Base-by-base conservation (phyloP, 176 grass and related monocot genomes). In the Poa pratensis region DNA sequence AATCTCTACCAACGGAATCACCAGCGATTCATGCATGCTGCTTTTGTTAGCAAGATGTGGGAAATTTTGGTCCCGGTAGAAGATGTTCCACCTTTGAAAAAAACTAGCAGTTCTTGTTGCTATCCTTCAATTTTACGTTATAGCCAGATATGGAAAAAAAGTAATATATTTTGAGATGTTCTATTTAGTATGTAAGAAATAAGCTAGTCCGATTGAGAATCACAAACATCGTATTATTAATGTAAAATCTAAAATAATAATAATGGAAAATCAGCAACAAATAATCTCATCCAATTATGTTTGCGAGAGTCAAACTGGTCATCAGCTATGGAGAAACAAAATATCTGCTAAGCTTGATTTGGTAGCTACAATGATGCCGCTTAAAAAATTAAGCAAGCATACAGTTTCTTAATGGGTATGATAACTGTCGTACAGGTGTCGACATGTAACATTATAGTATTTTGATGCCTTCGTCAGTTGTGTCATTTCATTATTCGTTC, bases 401-500 rank as follows among this genome's bases (percentile, higher is more conserved):
- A 63, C 7, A 45, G 2, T 61, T 63, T 83, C 55, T 50, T 28
- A 50, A 63, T 49, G 55, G 81, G 55, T 23, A 49, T 49, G 69
- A 75, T 40, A 83, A 34, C 18, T 24, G 82, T 75, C 26, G 82
- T 83, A 75, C 69, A 75, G 82, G 55, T 75, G 69, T 83, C 55
- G 69, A 75, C 81, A 13, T 84, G 82, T 76, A 76, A 84, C 57
- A 84, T 52, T 76, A 75, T 77, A 71, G 84, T 72, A 6, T 78
- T 84, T 6, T 73, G 72, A 72, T 82, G 22, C 79, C 78, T 64
- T 67, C 43, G 34, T 55, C 50, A 82, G 71, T 70, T 83, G 5
- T 85, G 82, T 81, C 40, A 26, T 34, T 70, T 69, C 45, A 54
- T 86, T 76, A 79, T 83, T 83, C 74, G 8, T 23, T 80, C 57